A percentile compares a stretch with the other conserved stretches of the same genome.
phyloP scores from a whole-genome alignment of 78 protist species.

The Capsaspora owczarzaki region DNA sequence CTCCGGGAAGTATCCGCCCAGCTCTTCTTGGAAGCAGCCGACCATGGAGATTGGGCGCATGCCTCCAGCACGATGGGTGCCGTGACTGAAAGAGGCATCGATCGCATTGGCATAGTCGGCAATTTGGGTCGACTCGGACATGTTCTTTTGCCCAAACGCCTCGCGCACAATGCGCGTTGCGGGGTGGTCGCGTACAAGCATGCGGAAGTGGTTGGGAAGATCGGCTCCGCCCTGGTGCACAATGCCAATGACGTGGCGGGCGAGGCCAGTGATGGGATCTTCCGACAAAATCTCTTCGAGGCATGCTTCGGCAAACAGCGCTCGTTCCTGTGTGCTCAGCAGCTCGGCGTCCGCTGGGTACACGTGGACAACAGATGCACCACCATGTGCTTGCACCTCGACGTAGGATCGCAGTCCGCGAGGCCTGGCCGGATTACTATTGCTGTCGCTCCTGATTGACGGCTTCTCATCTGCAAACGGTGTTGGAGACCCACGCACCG shows the following conservation, averaged over 20 bases:
- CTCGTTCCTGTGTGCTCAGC: not conserved
- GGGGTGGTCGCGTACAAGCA: not conserved
- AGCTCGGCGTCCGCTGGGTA: not conserved
- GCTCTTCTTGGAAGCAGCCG: not conserved
- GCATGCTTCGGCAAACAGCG: not conserved
- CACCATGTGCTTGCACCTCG: not conserved
- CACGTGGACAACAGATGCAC: not conserved
- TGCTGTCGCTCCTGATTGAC: no score
- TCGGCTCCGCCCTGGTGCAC: not conserved
- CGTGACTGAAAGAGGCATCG: not conserved
- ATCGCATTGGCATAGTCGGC: not conserved
- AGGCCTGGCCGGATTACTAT: no score
- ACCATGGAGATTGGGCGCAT: not conserved
- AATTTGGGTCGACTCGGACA: not conserved
- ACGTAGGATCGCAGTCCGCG: no score
- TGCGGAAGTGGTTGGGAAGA: not conserved
- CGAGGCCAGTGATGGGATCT: not conserved
- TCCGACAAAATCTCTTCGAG: not conserved
- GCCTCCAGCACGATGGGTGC: not conserved
- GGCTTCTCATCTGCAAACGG: no score
- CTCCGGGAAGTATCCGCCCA: constrained; percentile 10
- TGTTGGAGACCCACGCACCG: no score
- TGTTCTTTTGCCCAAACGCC: not conserved
- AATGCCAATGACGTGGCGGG: not conserved
- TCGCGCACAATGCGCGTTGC: not conserved